Evolutionary conservation across 768 basidiomycete species (phyloP).

Genomic region (Omphalotus guepiniiformis): DNA sequence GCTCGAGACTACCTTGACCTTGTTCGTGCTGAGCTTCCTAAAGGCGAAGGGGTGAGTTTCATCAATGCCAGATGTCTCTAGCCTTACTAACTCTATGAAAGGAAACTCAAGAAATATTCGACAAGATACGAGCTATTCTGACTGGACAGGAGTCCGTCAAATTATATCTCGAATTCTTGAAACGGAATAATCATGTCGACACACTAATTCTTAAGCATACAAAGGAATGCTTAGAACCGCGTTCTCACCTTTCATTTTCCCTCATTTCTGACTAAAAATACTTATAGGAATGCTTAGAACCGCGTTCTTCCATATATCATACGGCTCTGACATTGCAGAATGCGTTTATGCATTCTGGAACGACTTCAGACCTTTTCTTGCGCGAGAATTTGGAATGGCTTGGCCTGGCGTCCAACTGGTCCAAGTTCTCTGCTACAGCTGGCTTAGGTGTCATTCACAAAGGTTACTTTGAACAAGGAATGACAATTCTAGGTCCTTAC

Average conservation of each 20-base stretch:
- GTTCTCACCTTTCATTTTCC: too few relatives aligned
- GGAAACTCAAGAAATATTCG: slow-evolving; percentile 60
- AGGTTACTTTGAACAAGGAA: slow-evolving; percentile 91
- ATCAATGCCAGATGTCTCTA: neutral
- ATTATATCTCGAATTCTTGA: slow-evolving; percentile 92
- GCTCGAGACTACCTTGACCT: slow-evolving; percentile 88
- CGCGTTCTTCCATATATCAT: slow-evolving; percentile 96
- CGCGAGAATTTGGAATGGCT: slow-evolving; percentile 98
- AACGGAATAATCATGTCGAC: slow-evolving; percentile 91
- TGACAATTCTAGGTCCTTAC: slow-evolving; percentile 90
- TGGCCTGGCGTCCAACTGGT: slow-evolving; percentile 93
- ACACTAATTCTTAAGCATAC: slow-evolving; percentile 88
- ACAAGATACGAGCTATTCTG: slow-evolving; percentile 77
- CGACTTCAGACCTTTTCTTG: slow-evolving; percentile 90
- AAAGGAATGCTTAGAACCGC: slow-evolving; percentile 49
- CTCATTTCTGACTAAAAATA: neutral
- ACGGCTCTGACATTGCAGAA: slow-evolving; percentile 95
- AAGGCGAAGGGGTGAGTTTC: slow-evolving; percentile 55
- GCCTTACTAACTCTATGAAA: slow-evolving; percentile 24
- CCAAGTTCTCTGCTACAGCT: slow-evolving; percentile 96
- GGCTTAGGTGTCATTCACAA: slow-evolving; percentile 97
- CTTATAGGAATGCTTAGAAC: slow-evolving; percentile 78
- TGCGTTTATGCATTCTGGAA: slow-evolving; percentile 98
- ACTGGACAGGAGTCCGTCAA: slow-evolving; percentile 90
- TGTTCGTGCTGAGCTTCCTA: slow-evolving; percentile 64